Conservation (phyloP, 2,329 filamentous ascomycete species). For the Fusarium irregulare region DNA sequence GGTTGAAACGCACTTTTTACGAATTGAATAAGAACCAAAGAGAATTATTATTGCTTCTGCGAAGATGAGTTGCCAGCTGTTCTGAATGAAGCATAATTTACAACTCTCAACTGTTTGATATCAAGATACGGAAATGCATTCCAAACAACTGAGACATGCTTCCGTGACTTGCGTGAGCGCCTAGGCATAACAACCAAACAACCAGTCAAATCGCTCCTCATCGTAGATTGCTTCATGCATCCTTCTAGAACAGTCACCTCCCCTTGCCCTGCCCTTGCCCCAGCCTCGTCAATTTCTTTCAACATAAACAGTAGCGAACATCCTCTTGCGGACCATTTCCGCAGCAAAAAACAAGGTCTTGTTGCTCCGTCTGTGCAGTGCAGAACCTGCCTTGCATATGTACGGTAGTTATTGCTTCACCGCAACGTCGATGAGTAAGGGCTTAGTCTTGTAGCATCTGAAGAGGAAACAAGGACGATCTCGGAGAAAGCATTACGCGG, state of each 20-base stretch:
- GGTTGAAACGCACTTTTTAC: conserved; percentile 33
- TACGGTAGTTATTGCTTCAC: conserved; percentile 27
- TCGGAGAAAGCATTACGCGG: conserved; percentile 1
- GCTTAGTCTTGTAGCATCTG: neutral
- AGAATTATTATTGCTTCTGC: neutral
- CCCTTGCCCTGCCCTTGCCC: neutral
- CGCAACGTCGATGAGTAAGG: conserved; percentile 31
- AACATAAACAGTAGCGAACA: neutral
- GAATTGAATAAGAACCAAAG: conserved; percentile 17
- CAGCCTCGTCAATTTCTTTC: conserved; percentile 18
- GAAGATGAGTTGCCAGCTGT: neutral
- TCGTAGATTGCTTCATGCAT: conserved; percentile 28
- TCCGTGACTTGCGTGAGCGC: conserved; percentile 9
- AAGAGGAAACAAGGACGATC: neutral
- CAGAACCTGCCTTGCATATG: conserved; percentile 21
- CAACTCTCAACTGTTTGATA: too few relatives aligned
- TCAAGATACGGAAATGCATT: neutral
- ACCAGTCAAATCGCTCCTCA: conserved; percentile 16
- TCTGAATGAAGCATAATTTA: too few relatives aligned
- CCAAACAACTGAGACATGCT: conserved; percentile 30
- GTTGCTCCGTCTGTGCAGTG: neutral
- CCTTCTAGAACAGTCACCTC: conserved; percentile 28
- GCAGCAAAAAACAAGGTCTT: conserved; percentile 9
- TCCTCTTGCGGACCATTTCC: neutral
- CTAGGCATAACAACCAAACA: neutral